Base-by-base conservation (phyloP, 164 flowering plant genomes). In the Kingdonia uniflora region DNA sequence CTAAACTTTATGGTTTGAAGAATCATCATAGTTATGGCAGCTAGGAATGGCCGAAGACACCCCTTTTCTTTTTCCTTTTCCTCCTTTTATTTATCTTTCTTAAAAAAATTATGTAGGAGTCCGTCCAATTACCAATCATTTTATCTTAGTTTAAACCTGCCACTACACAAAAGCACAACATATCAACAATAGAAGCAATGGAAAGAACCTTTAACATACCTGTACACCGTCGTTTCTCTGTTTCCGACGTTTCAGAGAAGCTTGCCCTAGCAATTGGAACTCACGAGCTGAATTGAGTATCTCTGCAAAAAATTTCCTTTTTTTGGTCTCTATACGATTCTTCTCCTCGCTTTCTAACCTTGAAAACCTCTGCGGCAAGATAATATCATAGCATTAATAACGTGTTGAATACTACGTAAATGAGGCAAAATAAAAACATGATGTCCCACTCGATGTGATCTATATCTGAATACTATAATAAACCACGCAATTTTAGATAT, bases 151-250 rank as follows among this genome's bases (percentile, higher is more conserved):
- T 29, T 29, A 29, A 29, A 4, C 35, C 35, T 4, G 8, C 35
- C 35, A 29, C 35, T 29, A 29, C 35, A n/a, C n/a, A n/a, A n/a
- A n/a, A n/a, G n/a, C 8, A 8, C 35, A 29, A 29, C 35, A 3
- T 29, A 4, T 29, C 35, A 29, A 29, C 35, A 4, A 29, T 8
- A 29, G 35, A 4, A 3, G 8, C 19, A 21, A 10, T 22, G 48
- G 15, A 35, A 54, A 20, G 49, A 33, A 57, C 26, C 11, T 5
- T 5, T 19, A 47, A 14, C 67, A 64, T 64, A 64, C 99, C 90
- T 77, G 92, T 52, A 94, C 70, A 25, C 85, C 84, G 70, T 89
- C 99, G 69, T 90, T 94, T 74, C 94, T 76, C 60, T 81, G 95
- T 66, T 87, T 94, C 47, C 94, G 70, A 29, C 96, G 88, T 67